Percentiles rank a stretch among this genome's conserved stretches.
phyloP scores from a whole-genome alignment of 257 asterid species.

The Osmanthus fragrans region DNA sequence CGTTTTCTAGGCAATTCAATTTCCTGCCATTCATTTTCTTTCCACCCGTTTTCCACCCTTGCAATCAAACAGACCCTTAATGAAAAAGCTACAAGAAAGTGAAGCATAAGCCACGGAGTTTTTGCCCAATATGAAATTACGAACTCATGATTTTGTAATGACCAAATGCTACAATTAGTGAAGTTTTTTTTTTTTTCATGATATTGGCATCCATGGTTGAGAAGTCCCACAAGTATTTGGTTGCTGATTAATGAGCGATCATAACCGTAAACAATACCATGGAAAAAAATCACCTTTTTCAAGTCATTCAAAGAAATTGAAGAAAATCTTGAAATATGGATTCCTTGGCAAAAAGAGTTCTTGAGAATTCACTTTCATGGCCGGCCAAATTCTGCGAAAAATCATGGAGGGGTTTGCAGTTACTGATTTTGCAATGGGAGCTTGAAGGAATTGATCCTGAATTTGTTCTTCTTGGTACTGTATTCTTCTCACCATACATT shows the following conservation, averaged over 20 bases:
- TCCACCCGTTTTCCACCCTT: no score
- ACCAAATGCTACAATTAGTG: background rate
- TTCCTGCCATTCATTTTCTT: no score
- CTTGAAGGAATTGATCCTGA: slow-evolving; percentile 26
- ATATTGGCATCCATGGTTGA: background rate
- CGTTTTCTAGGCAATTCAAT: no score
- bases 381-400: background rate
- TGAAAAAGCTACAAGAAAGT: background rate
- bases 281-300: no score
- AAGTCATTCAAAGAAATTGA: background rate
- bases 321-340: background rate
- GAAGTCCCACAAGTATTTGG: background rate
- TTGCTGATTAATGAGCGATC: background rate
- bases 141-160: background rate
- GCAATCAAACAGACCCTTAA: no score
- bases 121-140: background rate
- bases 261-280: background rate
- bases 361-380: background rate
- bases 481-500: no score
- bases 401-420: slow-evolving; percentile 8
- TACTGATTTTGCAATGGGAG: slow-evolving; percentile 24
- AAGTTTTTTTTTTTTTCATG: background rate
- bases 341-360: background rate
- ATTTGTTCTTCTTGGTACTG: background rate
- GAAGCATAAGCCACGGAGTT: background rate